Evolutionary conservation across 139 green algal species (phyloP).

Genomic region (Micromonas commoda): DNA sequence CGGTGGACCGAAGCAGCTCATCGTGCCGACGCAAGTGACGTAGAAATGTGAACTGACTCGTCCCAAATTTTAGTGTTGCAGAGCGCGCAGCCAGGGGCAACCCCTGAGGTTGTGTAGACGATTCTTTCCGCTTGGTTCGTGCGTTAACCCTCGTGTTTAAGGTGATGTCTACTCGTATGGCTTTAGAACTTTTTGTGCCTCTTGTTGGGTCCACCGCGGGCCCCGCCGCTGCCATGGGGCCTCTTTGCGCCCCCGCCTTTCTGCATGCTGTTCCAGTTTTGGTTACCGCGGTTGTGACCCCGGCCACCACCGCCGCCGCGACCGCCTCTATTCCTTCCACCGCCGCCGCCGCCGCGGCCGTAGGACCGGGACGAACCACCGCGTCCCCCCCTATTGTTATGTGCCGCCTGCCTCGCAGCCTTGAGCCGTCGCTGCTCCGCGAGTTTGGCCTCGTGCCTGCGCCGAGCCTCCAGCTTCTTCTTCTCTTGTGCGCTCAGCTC

Average conservation of each 20-base stretch:
- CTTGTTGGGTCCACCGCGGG: background rate
- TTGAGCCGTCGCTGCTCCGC: background rate
- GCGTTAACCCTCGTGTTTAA: too few relatives aligned
- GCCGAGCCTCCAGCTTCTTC: background rate
- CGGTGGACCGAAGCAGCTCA: too few relatives aligned
- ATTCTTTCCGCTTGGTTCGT: too few relatives aligned
- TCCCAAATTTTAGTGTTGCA: too few relatives aligned
- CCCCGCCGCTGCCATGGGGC: too few relatives aligned
- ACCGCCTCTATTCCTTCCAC: background rate
- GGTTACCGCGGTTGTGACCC: background rate
- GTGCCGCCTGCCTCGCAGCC: background rate
- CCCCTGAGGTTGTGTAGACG: too few relatives aligned
- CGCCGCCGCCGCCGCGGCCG: too few relatives aligned
- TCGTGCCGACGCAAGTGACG: too few relatives aligned
- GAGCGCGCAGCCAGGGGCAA: too few relatives aligned
- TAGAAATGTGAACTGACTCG: too few relatives aligned
- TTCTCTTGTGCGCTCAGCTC: background rate
- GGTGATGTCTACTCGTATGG: background rate
- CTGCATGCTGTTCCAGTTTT: background rate
- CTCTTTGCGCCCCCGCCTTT: background rate
- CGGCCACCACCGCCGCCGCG: too few relatives aligned
- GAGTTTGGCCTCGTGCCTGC: background rate
- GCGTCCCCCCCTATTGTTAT: background rate
- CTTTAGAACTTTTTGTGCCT: background rate
- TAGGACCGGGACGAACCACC: too few relatives aligned